These are phyloP conservation scores for Vigna nakashimae DNA, from an alignment of 306 rosid genomes.

Conservation along the genomic window DNA sequence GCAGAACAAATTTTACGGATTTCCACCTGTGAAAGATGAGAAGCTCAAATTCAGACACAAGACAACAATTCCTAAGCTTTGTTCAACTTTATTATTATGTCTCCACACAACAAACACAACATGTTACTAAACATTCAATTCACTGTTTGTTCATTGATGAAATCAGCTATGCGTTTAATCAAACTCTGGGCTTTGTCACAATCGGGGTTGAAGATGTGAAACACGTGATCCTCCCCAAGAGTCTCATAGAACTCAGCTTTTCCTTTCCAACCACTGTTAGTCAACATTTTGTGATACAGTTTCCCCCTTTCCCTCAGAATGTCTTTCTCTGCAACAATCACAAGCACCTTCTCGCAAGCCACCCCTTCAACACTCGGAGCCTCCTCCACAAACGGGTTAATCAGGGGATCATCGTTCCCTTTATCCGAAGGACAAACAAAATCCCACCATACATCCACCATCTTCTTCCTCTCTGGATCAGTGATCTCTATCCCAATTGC, in stretches of 20 bases:
- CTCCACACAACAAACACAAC: background rate
- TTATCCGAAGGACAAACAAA: constrained; percentile 77
- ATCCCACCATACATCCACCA: constrained; percentile 91
- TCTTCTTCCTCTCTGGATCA: constrained; percentile 53
- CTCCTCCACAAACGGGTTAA: constrained; percentile 81
- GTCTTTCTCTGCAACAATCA: constrained; percentile 69
- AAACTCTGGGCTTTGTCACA: constrained; percentile 60
- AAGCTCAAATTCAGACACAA: background rate
- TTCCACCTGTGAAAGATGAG: background rate
- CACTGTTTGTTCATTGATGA: constrained; percentile 47
- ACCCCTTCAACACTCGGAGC: constrained; percentile 61
- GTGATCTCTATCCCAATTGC: constrained; percentile 66
- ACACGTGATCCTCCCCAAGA: constrained; percentile 72
- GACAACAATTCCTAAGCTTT: background rate
- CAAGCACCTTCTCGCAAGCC: constrained; percentile 57
- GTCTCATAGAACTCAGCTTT: constrained; percentile 55
- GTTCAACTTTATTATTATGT: background rate
- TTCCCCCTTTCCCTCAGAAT: constrained; percentile 79
- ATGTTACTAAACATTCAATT: background rate
- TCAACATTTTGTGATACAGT: constrained; percentile 66
- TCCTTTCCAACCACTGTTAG: constrained; percentile 71
- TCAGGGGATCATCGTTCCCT: constrained; percentile 67
- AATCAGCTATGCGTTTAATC: constrained; percentile 56
- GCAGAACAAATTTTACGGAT: background rate
- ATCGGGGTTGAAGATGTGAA: constrained; percentile 66